Evolutionary conservation across 108 stramenopile genomes (phyloP), one percentile per base, ranked within the genome.

Genomic region (Cyclostephanos tholiformis): DNA sequence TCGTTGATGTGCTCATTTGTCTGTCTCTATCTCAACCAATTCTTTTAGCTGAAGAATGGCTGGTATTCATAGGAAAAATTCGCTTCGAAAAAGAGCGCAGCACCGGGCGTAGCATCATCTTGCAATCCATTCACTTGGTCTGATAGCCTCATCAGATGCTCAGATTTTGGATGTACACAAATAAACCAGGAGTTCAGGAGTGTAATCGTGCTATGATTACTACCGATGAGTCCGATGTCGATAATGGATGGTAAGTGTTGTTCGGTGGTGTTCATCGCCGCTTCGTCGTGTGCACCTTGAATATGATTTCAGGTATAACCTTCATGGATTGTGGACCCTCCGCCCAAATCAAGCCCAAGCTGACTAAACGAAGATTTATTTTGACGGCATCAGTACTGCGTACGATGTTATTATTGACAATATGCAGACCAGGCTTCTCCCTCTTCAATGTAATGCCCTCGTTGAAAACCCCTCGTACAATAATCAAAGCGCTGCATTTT

Each of bases 201-300:
- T 74, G 70, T n/a, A 14, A 17, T 9, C 62, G 72, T 50, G 79
- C 50, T 10, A 32, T 43, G 20, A 74, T 74, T 32, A 26, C 64
- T 30, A 56, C 72, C 20, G 69, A 70, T 59, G 64, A 69, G 11
- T 63, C 79, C 23, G 79, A 67, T 65, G 65, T 9, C 22, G 64
- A 74, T 65, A 72, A 74, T 70, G 79, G 79, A 13, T 80, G 79
- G 79, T 80, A 32, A 74, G 71, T 19, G 53, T 70, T 25, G 8
- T 19, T 65, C 23, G 29, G 30, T 17, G 16, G 30, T 66, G 22
- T 19, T 43, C 20, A 53, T 51, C 16, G n/a, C n/a, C n/a, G n/a
- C 13, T 46, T 46, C 16, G 2, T 17, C 16, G 0, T 16, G 44
- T 29, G 57, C 11, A 58, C 8, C 30, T 8, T 58, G 9, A 3